phyloP scores from a whole-genome alignment of 2,329 filamentous ascomycete species.

The Aspergillus glaucus region DNA sequence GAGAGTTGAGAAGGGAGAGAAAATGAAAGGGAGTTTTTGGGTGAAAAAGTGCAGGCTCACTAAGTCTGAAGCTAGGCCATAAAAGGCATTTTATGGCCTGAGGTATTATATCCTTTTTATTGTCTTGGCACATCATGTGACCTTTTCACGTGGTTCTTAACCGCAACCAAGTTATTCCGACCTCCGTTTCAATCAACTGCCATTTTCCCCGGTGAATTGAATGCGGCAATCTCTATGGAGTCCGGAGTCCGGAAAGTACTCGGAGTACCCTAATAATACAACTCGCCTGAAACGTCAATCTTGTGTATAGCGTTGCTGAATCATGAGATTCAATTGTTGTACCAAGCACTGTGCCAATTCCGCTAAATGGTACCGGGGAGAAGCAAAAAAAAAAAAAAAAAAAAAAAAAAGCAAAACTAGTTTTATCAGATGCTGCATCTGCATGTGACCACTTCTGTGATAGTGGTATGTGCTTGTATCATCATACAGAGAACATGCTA shows the following conservation, averaged over 20 bases:
- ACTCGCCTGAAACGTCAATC: not conserved
- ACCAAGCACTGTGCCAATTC: no score
- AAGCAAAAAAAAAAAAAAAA: no score
- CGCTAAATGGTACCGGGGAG: no score
- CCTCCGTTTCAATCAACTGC: not conserved
- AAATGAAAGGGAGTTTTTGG: slow-evolving; percentile 4
- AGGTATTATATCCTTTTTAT: not conserved
- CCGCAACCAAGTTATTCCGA: not conserved
- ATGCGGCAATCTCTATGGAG: not conserved
- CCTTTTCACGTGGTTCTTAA: not conserved
- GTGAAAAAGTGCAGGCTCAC: slow-evolving; percentile 1
- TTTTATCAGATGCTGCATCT: no score
- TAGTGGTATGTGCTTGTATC: no score
- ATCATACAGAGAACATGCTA: no score
- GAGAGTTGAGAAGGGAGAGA: slow-evolving; percentile 5
- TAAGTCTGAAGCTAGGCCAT: not conserved
- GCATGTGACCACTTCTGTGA: no score
- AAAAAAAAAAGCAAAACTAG: no score
- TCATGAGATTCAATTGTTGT: no score
- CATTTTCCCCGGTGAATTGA: not conserved
- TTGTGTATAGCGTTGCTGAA: no score
- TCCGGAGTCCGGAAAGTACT: not conserved
- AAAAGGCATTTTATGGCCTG: not conserved
- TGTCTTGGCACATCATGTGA: not conserved
- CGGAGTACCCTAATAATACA: not conserved